Conservation (phyloP, 441 rosid genomes). For the Melastoma candidum region DNA sequence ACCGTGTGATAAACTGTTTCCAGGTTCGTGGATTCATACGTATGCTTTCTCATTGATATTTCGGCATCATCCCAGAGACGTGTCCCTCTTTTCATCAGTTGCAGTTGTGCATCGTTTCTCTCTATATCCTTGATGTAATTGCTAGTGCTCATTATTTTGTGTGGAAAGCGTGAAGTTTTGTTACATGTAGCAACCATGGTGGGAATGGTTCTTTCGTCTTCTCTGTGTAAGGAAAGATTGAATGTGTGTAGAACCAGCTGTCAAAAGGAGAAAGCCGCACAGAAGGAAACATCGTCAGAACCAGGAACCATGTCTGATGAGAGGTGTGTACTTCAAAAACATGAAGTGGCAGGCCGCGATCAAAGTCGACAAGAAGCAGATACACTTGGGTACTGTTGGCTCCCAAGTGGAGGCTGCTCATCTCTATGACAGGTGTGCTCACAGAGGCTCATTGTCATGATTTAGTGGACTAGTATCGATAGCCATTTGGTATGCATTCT, state of each 20-base stretch:
- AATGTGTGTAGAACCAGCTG: conserved; percentile 45
- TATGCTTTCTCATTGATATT: no score
- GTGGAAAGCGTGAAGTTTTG: no score
- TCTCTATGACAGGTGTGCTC: conserved; percentile 68
- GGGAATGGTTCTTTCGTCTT: no score
- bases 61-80: no score
- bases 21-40: conserved; percentile 38
- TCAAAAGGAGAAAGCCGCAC: conserved; percentile 86
- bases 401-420: conserved; percentile 94
- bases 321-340: conserved; percentile 96
- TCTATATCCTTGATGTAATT: no score
- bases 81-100: no score
- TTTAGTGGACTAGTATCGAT: no score
- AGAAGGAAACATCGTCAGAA: conserved; percentile 75
- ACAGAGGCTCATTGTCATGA: no score
- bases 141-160: no score
- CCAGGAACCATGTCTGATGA: conserved; percentile 92
- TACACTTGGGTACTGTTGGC: conserved; percentile 90
- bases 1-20: conserved; percentile 32
- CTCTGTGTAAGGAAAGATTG: neutral
- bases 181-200: no score
- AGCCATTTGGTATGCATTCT: no score
- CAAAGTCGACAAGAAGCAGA: conserved; percentile 93
- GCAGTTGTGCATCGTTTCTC: no score
- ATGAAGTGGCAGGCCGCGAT: conserved; percentile 99